Evolutionary conservation across 2,329 filamentous ascomycete species (phyloP).

Genomic region (Knufia petricola): DNA sequence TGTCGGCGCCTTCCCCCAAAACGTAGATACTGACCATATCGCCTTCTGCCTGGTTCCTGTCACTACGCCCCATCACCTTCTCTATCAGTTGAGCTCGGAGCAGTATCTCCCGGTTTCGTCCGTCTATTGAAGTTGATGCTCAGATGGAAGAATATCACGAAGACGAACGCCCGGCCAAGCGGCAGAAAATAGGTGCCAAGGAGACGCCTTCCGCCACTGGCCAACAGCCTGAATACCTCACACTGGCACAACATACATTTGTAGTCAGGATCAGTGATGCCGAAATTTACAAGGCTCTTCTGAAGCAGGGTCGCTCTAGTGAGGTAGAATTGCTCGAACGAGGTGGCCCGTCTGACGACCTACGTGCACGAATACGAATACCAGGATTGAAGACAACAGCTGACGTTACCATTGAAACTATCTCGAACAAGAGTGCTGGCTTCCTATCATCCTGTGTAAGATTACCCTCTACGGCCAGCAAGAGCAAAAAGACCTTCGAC

Average conservation of each 20-base stretch:
- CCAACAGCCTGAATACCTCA: neutral
- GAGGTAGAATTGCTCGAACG: neutral
- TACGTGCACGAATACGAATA: neutral
- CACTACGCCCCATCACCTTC: neutral
- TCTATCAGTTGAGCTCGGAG: neutral
- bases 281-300: neutral
- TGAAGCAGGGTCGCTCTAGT: neutral
- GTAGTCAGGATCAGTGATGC: neutral
- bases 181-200: constrained; percentile 3
- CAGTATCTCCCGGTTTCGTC: too few species aligned
- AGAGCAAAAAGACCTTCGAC: neutral
- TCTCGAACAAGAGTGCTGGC: neutral
- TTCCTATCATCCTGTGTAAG: neutral
- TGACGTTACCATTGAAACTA: neutral
- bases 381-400: neutral
- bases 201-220: neutral
- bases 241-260: neutral
- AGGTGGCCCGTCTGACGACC: neutral
- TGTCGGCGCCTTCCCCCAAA: neutral
- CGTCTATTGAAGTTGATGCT: neutral
- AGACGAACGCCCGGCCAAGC: constrained; percentile 8
- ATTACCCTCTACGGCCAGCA: neutral
- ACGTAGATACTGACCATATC: neutral
- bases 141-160: neutral
- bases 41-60: neutral